Evolutionary conservation across 2,329 filamentous ascomycete genomes (phyloP).

Genomic region (Microcyclospora pomicola): DNA sequence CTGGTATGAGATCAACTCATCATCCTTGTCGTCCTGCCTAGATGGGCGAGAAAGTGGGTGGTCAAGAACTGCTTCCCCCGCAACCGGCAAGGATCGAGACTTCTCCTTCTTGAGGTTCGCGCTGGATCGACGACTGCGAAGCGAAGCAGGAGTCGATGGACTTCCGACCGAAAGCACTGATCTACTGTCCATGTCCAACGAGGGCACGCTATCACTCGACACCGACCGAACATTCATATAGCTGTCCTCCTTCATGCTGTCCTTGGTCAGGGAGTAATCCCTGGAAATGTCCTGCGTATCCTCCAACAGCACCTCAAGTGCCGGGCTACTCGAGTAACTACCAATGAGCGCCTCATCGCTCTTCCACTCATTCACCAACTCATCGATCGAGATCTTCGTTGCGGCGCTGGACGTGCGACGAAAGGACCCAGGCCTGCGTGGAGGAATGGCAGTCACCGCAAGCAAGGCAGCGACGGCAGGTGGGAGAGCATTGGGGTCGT

Average conservation of each 20-base stretch:
- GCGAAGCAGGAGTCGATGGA: constrained; percentile 28
- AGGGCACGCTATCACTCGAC: constrained; percentile 46
- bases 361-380: constrained; percentile 42
- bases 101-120: constrained; percentile 31
- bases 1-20: constrained; percentile 20
- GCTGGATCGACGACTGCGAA: constrained; percentile 21
- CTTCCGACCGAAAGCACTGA: constrained; percentile 32
- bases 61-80: constrained; percentile 41
- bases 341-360: constrained; percentile 28
- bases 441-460: constrained; percentile 46
- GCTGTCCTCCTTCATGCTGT: constrained; percentile 29
- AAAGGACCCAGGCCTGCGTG: constrained; percentile 28
- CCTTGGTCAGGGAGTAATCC: constrained; percentile 11
- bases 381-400: constrained; percentile 39
- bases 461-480: constrained; percentile 45
- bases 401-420: constrained; percentile 27
- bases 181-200: constrained; percentile 35
- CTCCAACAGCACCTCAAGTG: constrained; percentile 43
- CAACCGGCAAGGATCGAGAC: constrained; percentile 34
- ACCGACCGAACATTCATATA: constrained; percentile 35
- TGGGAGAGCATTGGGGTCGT: constrained; percentile 34
- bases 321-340: constrained; percentile 18
- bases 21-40: constrained; percentile 18
- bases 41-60: constrained; percentile 41
- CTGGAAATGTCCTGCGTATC: constrained; percentile 35